phyloP scores from a whole-genome alignment of 192 early-diverging fungal species.

The Podila horticola region DNA sequence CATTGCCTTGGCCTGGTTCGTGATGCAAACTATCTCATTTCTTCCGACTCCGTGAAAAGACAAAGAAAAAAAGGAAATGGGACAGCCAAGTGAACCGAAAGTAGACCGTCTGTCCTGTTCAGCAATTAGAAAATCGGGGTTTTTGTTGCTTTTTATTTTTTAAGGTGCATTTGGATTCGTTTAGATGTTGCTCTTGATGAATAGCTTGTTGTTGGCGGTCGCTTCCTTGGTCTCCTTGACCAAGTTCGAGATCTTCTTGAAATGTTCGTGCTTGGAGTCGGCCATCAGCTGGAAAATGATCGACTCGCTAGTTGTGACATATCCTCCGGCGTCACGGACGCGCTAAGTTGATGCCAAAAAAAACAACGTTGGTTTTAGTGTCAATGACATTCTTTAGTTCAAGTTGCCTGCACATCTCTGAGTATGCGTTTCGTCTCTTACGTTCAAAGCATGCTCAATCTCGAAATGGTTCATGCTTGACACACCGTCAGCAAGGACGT shows the following conservation, averaged over 20 bases:
- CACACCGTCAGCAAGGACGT: conserved; percentile 93
- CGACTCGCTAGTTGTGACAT: conserved; percentile 81
- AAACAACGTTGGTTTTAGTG: conserved; percentile 46
- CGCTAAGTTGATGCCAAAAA: conserved; percentile 43
- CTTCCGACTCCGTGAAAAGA: too few species aligned
- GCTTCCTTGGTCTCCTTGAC: conserved; percentile 86
- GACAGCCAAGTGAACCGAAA: neutral
- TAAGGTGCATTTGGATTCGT: neutral
- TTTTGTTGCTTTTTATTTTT: neutral
- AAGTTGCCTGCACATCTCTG: too few species aligned
- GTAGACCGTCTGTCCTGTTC: neutral
- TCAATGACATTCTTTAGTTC: conserved; percentile 13
- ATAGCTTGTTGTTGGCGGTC: conserved; percentile 72
- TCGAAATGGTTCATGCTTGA: conserved; percentile 88
- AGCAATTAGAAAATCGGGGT: neutral
- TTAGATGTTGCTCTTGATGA: conserved; percentile 53
- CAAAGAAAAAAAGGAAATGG: too few species aligned
- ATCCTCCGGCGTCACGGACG: conserved; percentile 74
- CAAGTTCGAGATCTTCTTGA: conserved; percentile 80
- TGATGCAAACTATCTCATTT: too few species aligned
- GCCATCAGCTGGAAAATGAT: conserved; percentile 76
- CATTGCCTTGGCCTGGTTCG: too few species aligned
- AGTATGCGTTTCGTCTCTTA: conserved; percentile 44
- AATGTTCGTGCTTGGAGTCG: conserved; percentile 73
- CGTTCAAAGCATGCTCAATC: conserved; percentile 81